Conservation (phyloP, 73 alveolate species). For the Paramecium primaurelia region DNA sequence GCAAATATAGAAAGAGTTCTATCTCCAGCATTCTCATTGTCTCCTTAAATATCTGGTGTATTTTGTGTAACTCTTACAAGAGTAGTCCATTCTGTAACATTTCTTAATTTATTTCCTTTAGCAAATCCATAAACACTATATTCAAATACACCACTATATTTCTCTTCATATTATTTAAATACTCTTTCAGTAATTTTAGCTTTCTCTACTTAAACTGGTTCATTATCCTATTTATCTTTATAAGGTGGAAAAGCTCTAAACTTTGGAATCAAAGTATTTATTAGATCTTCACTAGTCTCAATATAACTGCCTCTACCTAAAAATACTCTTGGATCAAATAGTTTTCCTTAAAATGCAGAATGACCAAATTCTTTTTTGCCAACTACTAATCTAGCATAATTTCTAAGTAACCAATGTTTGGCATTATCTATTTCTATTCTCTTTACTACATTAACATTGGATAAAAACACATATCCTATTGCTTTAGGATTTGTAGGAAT, state of each 20-base stretch:
- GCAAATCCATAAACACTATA: slow-evolving; percentile 43
- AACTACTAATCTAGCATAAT: neutral
- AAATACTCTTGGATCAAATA: neutral
- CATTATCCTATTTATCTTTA: slow-evolving; percentile 11
- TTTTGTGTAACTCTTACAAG: slow-evolving; percentile 19
- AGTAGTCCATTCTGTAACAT: neutral
- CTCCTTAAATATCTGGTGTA: neutral
- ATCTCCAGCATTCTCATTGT: slow-evolving; percentile 16
- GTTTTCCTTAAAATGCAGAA: neutral
- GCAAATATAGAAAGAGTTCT: neutral
- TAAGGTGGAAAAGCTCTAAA: slow-evolving; percentile 32
- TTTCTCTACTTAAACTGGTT: neutral
- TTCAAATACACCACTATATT: slow-evolving; percentile 37
- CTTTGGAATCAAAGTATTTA: neutral
- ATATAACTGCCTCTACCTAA: neutral
- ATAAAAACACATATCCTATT: slow-evolving; percentile 1
- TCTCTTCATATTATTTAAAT: neutral
- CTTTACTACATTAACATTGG: neutral
- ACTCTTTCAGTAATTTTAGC: neutral
- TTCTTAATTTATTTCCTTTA: neutral
- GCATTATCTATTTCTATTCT: slow-evolving; percentile 1
- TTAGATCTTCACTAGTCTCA: neutral
- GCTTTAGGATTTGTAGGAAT: neutral
- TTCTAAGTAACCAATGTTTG: slow-evolving; percentile 20
- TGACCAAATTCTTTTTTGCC: slow-evolving; percentile 33